phyloP scores from a whole-genome alignment of 352 stramenopile species.

The Pelagophyceae sp. region DNA sequence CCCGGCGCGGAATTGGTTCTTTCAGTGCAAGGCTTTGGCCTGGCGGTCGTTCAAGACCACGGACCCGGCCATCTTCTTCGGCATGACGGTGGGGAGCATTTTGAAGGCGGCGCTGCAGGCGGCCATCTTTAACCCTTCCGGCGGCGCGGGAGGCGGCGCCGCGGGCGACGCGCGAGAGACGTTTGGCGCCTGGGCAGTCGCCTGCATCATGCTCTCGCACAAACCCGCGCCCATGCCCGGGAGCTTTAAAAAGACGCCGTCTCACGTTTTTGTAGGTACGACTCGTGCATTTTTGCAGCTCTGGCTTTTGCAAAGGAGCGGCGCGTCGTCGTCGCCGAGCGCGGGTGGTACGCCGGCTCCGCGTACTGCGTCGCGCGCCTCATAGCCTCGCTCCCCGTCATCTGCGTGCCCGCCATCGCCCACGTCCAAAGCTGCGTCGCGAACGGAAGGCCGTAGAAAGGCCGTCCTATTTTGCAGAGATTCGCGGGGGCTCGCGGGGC shows the following conservation, averaged over 20 bases:
- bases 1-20: neutral
- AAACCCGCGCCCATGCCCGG: no score
- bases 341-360: neutral
- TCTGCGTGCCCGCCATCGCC: neutral
- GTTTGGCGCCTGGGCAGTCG: neutral
- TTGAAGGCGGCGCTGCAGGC: neutral
- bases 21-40: neutral
- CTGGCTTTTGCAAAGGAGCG: neutral
- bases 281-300: neutral
- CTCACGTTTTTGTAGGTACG: no score
- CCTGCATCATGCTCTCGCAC: neutral
- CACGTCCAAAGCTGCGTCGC: no score
- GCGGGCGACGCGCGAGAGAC: neutral
- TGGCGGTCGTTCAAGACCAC: no score
- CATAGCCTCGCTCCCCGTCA: neutral
- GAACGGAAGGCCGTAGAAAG: no score
- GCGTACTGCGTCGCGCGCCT: neutral
- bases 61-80: neutral
- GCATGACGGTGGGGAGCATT: neutral
- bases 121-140: neutral
- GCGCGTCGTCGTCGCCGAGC: neutral
- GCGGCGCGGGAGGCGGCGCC: neutral
- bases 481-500: no score
- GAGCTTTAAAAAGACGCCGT: no score
- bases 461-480: no score